Conservation (phyloP, 2,329 filamentous ascomycete genomes). For the Aspergillus sp. region DNA sequence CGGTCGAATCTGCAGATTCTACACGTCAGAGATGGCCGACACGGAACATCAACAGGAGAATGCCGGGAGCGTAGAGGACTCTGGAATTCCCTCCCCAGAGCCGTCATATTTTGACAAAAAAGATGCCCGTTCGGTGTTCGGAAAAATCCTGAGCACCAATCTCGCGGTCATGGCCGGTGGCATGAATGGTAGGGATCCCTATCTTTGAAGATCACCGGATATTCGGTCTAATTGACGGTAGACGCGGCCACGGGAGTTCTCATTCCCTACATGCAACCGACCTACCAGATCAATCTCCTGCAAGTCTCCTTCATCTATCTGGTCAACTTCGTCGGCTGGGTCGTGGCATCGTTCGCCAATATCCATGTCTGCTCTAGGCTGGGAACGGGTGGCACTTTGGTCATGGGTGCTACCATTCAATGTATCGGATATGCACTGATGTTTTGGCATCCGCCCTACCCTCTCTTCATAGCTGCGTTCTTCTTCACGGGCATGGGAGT, state of each 20-base stretch:
- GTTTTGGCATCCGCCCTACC: conserved; percentile 21
- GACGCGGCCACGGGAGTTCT: conserved; percentile 22
- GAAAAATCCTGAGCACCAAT: conserved; percentile 20
- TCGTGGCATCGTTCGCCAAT: conserved; percentile 21
- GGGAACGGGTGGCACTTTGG: conserved; percentile 21
- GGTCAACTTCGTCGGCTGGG: conserved; percentile 20
- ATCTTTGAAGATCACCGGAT: not conserved
- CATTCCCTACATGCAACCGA: conserved; percentile 23
- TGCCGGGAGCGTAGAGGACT: not conserved
- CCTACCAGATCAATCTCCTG: conserved; percentile 19
- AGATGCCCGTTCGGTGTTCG: conserved; percentile 16
- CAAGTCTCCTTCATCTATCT: conserved; percentile 23
- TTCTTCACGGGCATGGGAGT: conserved; percentile 22
- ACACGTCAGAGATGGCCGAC: no score
- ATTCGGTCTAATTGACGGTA: conserved; percentile 3
- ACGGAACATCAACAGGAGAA: not conserved
- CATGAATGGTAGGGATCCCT: conserved; percentile 16
- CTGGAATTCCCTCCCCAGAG: not conserved
- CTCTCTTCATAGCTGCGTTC: conserved; percentile 20
- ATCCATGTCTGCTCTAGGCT: conserved; percentile 22
- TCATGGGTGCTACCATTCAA: conserved; percentile 18
- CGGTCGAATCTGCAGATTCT: not conserved
- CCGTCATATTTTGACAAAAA: conserved; percentile 11
- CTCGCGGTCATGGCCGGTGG: conserved; percentile 17
- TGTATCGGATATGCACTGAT: conserved; percentile 20